These are phyloP conservation scores for Coniochaeta prunicola DNA, from an alignment of 2,329 filamentous ascomycete species.

Conservation along the genomic window DNA sequence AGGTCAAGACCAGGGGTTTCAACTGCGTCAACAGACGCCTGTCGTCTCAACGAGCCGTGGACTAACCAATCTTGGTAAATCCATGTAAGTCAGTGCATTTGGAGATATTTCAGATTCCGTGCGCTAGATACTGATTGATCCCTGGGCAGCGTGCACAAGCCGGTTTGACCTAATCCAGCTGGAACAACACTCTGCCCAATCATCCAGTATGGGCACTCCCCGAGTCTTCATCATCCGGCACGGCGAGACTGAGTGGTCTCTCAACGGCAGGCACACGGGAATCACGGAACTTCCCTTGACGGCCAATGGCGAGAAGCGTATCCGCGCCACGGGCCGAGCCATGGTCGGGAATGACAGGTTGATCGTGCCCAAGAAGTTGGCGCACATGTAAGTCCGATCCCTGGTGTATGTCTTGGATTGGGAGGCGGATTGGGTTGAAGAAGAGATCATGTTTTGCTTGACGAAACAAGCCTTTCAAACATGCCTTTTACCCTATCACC, in stretches of 20 bases:
- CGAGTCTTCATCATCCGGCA: conserved; percentile 80
- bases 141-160: not conserved
- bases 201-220: conserved; percentile 42
- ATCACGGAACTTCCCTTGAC: conserved; percentile 83
- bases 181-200: not conserved
- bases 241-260: conserved; percentile 93
- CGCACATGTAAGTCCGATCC: conserved; percentile 61
- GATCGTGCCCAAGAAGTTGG: conserved; percentile 74
- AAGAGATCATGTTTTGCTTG: too few species aligned
- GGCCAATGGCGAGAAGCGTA: conserved; percentile 68
- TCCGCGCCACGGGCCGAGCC: conserved; percentile 71
- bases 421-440: too few species aligned
- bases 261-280: conserved; percentile 79
- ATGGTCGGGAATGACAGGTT: conserved; percentile 78
- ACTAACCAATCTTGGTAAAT: not conserved
- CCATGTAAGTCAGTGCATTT: not conserved
- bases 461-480: too few species aligned
- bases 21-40: not conserved
- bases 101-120: not conserved
- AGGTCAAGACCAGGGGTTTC: not conserved
- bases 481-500: too few species aligned
- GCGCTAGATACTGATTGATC: not conserved
- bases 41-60: not conserved
- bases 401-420: too few species aligned
- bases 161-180: not conserved